Percentiles rank a stretch among this genome's conserved stretches.
phyloP scores from a whole-genome alignment of 495 filamentous ascomycete genomes.

The Hypoxylon lienhwacheense region DNA sequence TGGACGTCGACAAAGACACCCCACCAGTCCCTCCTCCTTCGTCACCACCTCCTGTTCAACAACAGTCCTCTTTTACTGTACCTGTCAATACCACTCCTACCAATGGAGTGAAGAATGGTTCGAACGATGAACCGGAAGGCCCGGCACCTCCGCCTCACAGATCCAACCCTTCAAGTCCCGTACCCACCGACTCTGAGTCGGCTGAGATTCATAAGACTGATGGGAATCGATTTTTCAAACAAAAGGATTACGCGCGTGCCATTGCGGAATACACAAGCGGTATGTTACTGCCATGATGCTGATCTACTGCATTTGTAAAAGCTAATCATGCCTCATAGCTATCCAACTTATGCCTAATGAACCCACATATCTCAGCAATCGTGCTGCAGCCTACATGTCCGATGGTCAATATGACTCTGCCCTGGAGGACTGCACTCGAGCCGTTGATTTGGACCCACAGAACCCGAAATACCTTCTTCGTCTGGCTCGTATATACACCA shows the following conservation, averaged over 20 bases:
- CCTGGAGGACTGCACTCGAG: constrained; percentile 78
- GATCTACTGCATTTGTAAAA: background rate
- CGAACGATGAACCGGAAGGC: constrained; percentile 48
- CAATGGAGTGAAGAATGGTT: constrained; percentile 41
- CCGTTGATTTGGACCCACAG: constrained; percentile 76
- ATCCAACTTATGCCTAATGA: constrained; percentile 77
- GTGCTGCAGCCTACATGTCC: constrained; percentile 90
- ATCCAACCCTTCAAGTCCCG: constrained; percentile 62
- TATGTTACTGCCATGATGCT: constrained; percentile 40
- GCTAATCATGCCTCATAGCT: constrained; percentile 56
- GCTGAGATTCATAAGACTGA: constrained; percentile 88
- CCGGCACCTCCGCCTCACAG: constrained; percentile 82
- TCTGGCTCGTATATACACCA: constrained; percentile 84
- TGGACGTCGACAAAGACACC: constrained; percentile 79
- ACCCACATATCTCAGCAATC: constrained; percentile 90
- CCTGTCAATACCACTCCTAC: constrained; percentile 36
- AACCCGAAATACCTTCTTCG: constrained; percentile 87
- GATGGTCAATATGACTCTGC: constrained; percentile 75
- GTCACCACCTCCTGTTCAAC: constrained; percentile 47
- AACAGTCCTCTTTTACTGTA: constrained; percentile 43
- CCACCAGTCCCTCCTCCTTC: constrained; percentile 51
- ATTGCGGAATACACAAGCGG: constrained; percentile 94
- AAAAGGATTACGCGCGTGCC: constrained; percentile 79
- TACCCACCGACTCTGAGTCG: constrained; percentile 61
- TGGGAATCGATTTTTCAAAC: constrained; percentile 96